Conservation (phyloP, 2,329 filamentous ascomycete species). For the Fusarium torreyae region DNA sequence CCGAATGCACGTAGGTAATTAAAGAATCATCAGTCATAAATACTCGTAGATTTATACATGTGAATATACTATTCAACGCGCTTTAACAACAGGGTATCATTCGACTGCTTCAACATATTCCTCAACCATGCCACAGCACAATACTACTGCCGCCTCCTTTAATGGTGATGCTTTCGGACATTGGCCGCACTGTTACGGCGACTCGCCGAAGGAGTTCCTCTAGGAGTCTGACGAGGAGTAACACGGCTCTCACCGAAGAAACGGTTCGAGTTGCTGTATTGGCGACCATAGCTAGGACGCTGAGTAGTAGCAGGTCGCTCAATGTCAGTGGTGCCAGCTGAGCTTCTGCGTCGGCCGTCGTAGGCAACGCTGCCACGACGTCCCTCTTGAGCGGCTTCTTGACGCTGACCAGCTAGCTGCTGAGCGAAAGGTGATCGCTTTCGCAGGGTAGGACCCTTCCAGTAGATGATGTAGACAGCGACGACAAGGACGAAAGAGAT, state of each 20-base stretch:
- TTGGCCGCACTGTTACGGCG: slow-evolving; percentile 37
- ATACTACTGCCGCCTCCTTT: no score
- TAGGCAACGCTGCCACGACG: slow-evolving; percentile 50
- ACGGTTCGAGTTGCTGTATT: slow-evolving; percentile 58
- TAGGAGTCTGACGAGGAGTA: slow-evolving; percentile 56
- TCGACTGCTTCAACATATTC: neutral
- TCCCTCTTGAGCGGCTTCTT: slow-evolving; percentile 50
- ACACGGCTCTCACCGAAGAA: slow-evolving; percentile 61
- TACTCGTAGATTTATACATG: neutral
- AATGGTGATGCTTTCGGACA: slow-evolving; percentile 8
- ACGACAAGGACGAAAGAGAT: slow-evolving; percentile 74
- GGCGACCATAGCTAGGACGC: slow-evolving; percentile 44
- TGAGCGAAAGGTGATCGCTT: slow-evolving; percentile 76
- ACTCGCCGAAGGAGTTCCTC: slow-evolving; percentile 57
- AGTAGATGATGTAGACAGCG: slow-evolving; percentile 78
- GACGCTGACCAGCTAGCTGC: slow-evolving; percentile 65
- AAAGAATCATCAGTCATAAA: neutral
- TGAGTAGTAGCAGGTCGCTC: slow-evolving; percentile 33
- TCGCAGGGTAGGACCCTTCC: slow-evolving; percentile 72
- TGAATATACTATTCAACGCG: neutral
- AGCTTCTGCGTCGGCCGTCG: slow-evolving; percentile 47
- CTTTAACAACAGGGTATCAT: slow-evolving; percentile 25
- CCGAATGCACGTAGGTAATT: no score
- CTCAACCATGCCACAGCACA: neutral
- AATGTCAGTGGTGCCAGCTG: slow-evolving; percentile 28